These are phyloP conservation scores for Hermanozyma aechmeae DNA, from an alignment of 805 yeast genomes.

Conservation along the genomic window DNA sequence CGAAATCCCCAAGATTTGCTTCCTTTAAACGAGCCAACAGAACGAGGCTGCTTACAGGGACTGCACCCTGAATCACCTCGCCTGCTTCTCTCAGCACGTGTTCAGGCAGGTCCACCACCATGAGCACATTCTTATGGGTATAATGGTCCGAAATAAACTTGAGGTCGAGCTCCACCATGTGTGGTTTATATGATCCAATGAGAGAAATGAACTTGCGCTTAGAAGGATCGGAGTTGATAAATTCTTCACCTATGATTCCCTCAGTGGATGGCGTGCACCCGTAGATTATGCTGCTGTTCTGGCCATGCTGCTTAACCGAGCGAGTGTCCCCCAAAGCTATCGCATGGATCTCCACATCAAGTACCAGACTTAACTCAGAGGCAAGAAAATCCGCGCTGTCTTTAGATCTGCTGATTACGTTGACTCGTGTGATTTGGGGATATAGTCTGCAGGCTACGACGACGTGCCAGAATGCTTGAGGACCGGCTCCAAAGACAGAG, in stretches of 20 bases:
- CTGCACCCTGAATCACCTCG: slow-evolving; percentile 42
- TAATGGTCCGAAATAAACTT: slow-evolving; percentile 24
- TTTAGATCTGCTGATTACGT: slow-evolving; percentile 36
- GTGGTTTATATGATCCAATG: slow-evolving; percentile 62
- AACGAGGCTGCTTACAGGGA: no score
- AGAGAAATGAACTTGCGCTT: slow-evolving; percentile 37
- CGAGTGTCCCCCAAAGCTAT: slow-evolving; percentile 7
- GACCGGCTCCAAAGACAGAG: slow-evolving; percentile 51
- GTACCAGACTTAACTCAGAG: no score
- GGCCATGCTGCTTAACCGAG: slow-evolving; percentile 15
- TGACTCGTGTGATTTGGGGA: slow-evolving; percentile 26
- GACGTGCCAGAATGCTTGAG: slow-evolving; percentile 59
- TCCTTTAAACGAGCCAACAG: no score
- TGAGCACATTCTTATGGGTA: slow-evolving; percentile 25
- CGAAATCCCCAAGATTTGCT: no score
- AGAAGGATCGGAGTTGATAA: slow-evolving; percentile 18
- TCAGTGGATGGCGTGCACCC: slow-evolving; percentile 53
- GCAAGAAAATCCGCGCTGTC: slow-evolving; percentile 28
- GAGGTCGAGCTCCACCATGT: slow-evolving; percentile 53
- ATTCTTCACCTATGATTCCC: slow-evolving; percentile 31
- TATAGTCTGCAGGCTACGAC: slow-evolving; percentile 33
- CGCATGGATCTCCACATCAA: slow-evolving; percentile 11
- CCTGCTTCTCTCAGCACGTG: slow-evolving; percentile 57
- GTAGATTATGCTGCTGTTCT: slow-evolving; percentile 39
- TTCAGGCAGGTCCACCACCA: slow-evolving; percentile 51